Evolutionary conservation across 2,329 filamentous ascomycete species (phyloP).

Genomic region (Curvularia sp.): DNA sequence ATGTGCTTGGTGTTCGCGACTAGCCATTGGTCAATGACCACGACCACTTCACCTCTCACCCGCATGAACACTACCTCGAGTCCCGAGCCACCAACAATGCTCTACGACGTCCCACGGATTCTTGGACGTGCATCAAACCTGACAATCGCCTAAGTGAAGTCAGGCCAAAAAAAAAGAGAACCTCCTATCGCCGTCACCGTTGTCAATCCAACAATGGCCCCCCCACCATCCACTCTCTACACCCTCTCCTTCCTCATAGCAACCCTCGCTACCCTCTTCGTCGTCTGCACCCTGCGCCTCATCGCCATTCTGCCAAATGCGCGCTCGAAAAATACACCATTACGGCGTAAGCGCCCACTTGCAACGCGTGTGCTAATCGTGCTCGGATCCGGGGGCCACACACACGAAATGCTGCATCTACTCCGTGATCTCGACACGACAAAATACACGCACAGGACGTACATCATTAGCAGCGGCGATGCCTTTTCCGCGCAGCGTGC

Average conservation of each 20-base stretch:
- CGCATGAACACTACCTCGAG: neutral
- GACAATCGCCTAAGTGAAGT: neutral
- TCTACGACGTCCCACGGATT: neutral
- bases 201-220: conserved; percentile 24
- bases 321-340: conserved; percentile 31
- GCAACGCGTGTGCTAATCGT: conserved; percentile 75
- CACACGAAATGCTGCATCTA: conserved; percentile 91
- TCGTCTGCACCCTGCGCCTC: conserved; percentile 49
- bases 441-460: conserved; percentile 72
- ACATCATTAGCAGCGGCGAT: conserved; percentile 81
- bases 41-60: conserved; percentile 1
- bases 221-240: conserved; percentile 30
- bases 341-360: conserved; percentile 34
- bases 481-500: conserved; percentile 70
- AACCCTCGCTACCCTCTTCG: conserved; percentile 44
- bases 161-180: neutral
- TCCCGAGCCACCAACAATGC: neutral
- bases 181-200: too few species aligned
- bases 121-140: neutral
- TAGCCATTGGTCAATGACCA: conserved; percentile 11
- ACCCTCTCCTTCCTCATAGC: conserved; percentile 43
- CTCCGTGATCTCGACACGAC: conserved; percentile 64
- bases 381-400: conserved; percentile 92
- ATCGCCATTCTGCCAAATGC: conserved; percentile 49
- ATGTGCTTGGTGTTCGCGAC: conserved; percentile 11